Evolutionary conservation across 495 filamentous ascomycete species (phyloP).

Genomic region (Xylaria telfairii): DNA sequence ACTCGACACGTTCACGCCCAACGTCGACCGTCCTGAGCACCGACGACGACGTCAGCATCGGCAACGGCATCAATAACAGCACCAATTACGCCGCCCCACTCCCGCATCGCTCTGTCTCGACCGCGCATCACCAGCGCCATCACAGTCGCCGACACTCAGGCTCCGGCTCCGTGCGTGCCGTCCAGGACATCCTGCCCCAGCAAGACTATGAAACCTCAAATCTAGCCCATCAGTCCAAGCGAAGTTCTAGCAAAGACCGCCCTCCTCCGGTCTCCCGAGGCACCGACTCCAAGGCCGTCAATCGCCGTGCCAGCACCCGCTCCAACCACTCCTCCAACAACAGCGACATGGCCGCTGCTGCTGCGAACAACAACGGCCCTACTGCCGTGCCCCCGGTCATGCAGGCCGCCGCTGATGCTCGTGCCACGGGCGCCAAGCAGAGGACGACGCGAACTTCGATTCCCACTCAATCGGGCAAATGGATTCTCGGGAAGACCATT

Average conservation of each 20-base stretch:
- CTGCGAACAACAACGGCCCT: slow-evolving; percentile 54
- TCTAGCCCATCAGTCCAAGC: slow-evolving; percentile 46
- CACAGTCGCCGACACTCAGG: slow-evolving; percentile 37
- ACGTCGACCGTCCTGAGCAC: slow-evolving; percentile 29
- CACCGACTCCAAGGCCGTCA: slow-evolving; percentile 51
- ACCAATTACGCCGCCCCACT: slow-evolving; percentile 30
- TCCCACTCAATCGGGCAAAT: slow-evolving; percentile 82
- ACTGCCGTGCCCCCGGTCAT: slow-evolving; percentile 50
- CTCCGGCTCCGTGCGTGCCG: slow-evolving; percentile 42
- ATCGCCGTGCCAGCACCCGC: slow-evolving; percentile 50
- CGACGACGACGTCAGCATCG: slow-evolving; percentile 12
- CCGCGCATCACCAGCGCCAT: slow-evolving; percentile 40
- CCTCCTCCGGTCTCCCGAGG: slow-evolving; percentile 43
- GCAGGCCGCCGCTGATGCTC: slow-evolving; percentile 52
- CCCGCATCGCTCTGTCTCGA: slow-evolving; percentile 39
- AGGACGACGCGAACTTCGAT: slow-evolving; percentile 79
- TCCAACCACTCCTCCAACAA: slow-evolving; percentile 30
- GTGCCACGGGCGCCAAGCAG: slow-evolving; percentile 53
- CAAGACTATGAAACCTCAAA: slow-evolving; percentile 51
- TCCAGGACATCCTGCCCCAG: slow-evolving; percentile 46
- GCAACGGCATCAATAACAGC: not conserved
- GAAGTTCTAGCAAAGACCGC: slow-evolving; percentile 49
- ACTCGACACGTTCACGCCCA: slow-evolving; percentile 43
- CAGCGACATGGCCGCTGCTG: slow-evolving; percentile 60
- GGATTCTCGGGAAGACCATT: slow-evolving; percentile 95